Percentiles rank a stretch among this genome's conserved stretches.
Conservation (phyloP, 2,329 filamentous ascomycete genomes). For the Didymella arachidicola region DNA sequence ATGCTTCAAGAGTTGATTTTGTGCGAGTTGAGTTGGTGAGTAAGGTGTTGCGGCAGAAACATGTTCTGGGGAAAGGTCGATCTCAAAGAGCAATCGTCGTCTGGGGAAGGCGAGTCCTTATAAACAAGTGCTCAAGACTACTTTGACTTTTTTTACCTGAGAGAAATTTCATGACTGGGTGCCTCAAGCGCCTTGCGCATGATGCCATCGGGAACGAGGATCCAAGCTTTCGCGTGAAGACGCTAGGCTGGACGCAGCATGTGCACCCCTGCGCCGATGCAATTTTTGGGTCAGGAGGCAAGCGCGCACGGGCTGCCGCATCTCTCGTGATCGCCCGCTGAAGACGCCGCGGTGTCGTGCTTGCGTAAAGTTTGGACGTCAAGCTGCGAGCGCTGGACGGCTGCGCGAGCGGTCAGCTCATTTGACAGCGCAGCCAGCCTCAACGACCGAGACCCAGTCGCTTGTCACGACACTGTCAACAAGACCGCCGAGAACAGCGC, state of each 20-base stretch:
- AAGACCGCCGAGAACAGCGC: background rate
- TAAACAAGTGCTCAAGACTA: constrained; percentile 30
- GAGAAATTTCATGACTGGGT: constrained; percentile 44
- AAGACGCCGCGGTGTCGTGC: constrained; percentile 20
- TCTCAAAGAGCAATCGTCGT: constrained; percentile 7
- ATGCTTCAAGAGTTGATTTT: constrained; percentile 43
- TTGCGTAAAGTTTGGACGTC: constrained; percentile 21
- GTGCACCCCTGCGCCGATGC: constrained; percentile 32
- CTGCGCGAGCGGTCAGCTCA: background rate
- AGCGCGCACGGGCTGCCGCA: constrained; percentile 38
- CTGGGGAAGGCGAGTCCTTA: constrained; percentile 31
- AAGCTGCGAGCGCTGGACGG: constrained; percentile 17
- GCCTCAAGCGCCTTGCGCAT: constrained; percentile 29
- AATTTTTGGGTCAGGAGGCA: constrained; percentile 48
- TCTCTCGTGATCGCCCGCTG: constrained; percentile 40
- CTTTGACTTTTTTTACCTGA: constrained; percentile 38
- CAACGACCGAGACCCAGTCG: background rate
- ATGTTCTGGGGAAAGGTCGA: constrained; percentile 34
- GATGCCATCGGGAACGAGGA: constrained; percentile 38
- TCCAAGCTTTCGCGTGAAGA: constrained; percentile 36
- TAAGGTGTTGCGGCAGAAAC: constrained; percentile 42
- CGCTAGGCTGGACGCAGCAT: constrained; percentile 32
- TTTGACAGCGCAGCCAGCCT: background rate
- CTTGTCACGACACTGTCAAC: background rate
- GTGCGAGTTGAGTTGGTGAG: constrained; percentile 46